A percentile compares a stretch with the other conserved stretches of the same genome.
phyloP scores from a whole-genome alignment of 2,329 filamentous ascomycete genomes.

The Pseudocercospora fuligena region DNA sequence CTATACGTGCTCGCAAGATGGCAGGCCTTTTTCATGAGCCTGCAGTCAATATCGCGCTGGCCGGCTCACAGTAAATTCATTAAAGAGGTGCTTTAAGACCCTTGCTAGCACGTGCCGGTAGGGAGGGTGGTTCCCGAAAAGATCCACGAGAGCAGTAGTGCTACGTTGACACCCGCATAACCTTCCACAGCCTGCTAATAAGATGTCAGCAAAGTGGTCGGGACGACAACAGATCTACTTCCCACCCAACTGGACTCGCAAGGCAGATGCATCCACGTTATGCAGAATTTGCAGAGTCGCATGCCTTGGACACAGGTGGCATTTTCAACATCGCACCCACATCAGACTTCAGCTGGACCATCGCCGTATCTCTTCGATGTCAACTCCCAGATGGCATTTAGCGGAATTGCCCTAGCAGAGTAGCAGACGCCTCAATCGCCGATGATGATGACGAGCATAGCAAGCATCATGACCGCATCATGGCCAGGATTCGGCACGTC shows the following conservation, averaged over 20 bases:
- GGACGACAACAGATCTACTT: background rate
- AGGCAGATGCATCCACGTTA: background rate
- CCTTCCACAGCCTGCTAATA: background rate
- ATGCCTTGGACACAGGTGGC: background rate
- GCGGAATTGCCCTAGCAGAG: background rate
- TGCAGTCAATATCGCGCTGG: background rate
- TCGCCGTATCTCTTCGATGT: background rate
- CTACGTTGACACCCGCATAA: background rate
- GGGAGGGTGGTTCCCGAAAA: background rate
- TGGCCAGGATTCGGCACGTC: background rate
- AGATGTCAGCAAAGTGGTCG: background rate
- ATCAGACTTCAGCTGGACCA: background rate
- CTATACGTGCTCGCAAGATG: background rate
- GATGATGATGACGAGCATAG: background rate
- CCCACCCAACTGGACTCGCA: background rate
- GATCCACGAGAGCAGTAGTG: slow-evolving; percentile 1
- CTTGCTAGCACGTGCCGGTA: background rate
- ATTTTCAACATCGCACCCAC: background rate
- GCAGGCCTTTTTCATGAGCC: background rate
- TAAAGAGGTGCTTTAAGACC: background rate
- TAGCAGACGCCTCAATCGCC: background rate
- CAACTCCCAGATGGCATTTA: background rate
- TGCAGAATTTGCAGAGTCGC: background rate
- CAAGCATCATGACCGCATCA: slow-evolving; percentile 2
- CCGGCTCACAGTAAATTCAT: background rate